A percentile compares a stretch with the other conserved stretches of the same genome.
These are phyloP conservation scores for Cavenderia fasciculata DNA, from an alignment of 78 protist species.

Conservation along the genomic window DNA sequence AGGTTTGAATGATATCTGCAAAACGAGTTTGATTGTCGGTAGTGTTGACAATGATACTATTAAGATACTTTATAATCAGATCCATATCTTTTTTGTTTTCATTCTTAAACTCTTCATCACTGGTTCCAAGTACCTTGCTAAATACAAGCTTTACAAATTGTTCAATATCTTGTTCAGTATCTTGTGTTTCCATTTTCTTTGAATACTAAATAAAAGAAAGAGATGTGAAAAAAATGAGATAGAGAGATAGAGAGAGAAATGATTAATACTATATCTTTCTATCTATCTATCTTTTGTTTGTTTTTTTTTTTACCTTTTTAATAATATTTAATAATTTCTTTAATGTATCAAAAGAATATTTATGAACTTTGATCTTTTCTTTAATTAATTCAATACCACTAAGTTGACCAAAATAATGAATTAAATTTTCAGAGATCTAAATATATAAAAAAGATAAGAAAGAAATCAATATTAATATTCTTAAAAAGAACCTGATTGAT, in stretches of 20 bases:
- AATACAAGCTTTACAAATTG: slow-evolving; percentile 36
- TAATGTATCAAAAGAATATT: slow-evolving; percentile 36
- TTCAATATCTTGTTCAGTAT: neutral
- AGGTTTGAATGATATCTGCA: slow-evolving; percentile 9
- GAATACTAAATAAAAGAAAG: slow-evolving; percentile 18
- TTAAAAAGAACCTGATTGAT: no score
- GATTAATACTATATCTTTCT: neutral
- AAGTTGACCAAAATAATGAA: neutral
- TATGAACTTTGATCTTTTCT: slow-evolving; percentile 1
- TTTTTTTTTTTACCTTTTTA: slow-evolving; percentile 39
- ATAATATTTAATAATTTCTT: slow-evolving; percentile 29
- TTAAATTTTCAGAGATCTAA: no score
- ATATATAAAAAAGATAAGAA: no score
- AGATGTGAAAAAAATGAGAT: neutral
- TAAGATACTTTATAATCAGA: slow-evolving; percentile 15
- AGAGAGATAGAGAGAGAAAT: neutral
- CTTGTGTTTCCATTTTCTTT: slow-evolving; percentile 15
- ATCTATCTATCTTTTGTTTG: neutral
- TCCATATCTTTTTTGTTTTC: slow-evolving; percentile 73
- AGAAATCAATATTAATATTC: no score
- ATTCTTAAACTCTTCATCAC: slow-evolving; percentile 77
- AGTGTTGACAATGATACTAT: slow-evolving; percentile 13
- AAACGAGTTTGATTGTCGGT: neutral
- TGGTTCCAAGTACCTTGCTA: slow-evolving; percentile 1
- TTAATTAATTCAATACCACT: slow-evolving; percentile 1